Evolutionary conservation across 192 early-diverging fungal genomes (phyloP), one percentile per base, ranked within the genome.

Genomic region (Rhizophagus prolifer): DNA sequence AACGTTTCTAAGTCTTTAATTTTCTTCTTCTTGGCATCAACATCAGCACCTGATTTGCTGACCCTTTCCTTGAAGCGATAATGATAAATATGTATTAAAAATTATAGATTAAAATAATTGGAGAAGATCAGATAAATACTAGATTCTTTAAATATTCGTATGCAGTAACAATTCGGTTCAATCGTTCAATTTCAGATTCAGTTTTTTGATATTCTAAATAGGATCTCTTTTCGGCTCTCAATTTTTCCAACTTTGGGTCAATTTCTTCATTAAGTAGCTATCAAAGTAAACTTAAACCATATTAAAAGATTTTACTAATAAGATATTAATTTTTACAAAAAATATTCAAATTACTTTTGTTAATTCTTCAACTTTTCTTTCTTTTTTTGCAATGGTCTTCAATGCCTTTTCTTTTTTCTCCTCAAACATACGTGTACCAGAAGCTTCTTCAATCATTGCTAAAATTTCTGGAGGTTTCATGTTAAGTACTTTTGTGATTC

Each of bases 401-500:
- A 93, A 85, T 4, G 98, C 98, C 85, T 96, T 97, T 63, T 94
- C 92, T 80, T 98, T 99, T 76, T 94, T 84, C 80, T 99, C 98
- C 82, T 99, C 98, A 83, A 95, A 99, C 96, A 99, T 97, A 54
- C 95, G 87, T 58, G 98, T 99, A 4, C 98, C 98, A 6, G 98
- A 97, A 2, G 98, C 98, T 79, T 99, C 98, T 82, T 99, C 98
- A 46, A 99, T 95, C 97, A 99, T 98, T 21, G 93, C 90, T 26
- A 99, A 85, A 44, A 98, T 96, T 80, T 99, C 96, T 12, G 89
- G 86, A 0, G 98, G 95, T 77, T 97, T 96, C 98, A 99, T 99
- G 80, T 98, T 98, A n/a, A 99, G 88, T 12, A 99, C 97, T 76
- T 98, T 95, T n/a, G 97, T 99, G 75, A 99, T 98, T 65, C 91